Evolutionary conservation across 768 basidiomycete species (phyloP), one percentile per base, ranked within the genome.

Genomic region (Leucocoprinus sp.): DNA sequence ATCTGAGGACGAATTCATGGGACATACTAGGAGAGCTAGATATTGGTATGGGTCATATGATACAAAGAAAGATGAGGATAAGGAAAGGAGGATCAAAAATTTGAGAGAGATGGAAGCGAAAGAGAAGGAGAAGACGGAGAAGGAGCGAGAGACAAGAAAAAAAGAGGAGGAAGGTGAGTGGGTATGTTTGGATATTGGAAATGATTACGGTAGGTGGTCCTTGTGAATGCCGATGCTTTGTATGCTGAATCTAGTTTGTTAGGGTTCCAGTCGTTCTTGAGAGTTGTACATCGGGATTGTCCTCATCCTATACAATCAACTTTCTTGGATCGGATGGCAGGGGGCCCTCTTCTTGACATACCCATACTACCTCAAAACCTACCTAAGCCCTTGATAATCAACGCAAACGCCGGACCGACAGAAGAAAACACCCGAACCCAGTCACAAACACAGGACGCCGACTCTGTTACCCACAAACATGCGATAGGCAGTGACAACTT

Each of bases 171-270:
- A 62, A 21, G 66, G 61, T 0, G 75, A 77, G 43, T 78, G 70
- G 72, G 61, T 78, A 14, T 68, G 72, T 7, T 58, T 79, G 15
- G 77, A 79, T 55, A 56, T 78, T 58, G 67, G 71, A 2, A 66
- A 66, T 45, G 73, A 74, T 42, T 57, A 59, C 37, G 73, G 73
- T 70, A 43, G 27, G 55, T 51, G 33, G 22, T 35, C 54, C 21
- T 12, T 22, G 21, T n/a, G 9, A 1, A 2, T 17, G 19, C 45
- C 43, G 19, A 24, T 12, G 26, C 9, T 3, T 17, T 45, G 9
- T 12, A 6, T 22, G 11, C 38, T 17, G 14, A 35, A 8, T 18
- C 31, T 35, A 18, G 27, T 6, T 29, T 4, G 36, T 28, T 41
- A 39, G 42, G 29, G 8, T 42, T 37, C 19, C 31, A 38, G 18